Conservation (phyloP, 306 rosid genomes). For the Senna tora region DNA sequence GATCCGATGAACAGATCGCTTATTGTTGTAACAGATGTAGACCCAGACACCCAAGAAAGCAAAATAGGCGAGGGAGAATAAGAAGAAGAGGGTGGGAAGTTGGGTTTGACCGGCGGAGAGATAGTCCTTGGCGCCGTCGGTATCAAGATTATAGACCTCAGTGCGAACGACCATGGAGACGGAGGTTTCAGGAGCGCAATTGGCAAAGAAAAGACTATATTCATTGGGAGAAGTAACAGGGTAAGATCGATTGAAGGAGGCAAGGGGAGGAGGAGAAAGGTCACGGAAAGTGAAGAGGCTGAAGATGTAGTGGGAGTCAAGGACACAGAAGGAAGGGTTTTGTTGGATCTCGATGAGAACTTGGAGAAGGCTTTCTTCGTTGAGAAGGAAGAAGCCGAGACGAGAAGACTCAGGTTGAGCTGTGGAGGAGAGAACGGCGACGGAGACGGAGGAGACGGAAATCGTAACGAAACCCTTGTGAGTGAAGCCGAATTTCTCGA, state of each 20-base stretch:
- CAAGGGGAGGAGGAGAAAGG: constrained; percentile 77
- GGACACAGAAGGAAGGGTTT: constrained; percentile 72
- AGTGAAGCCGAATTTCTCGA: constrained; percentile 92
- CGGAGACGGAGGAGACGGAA: constrained; percentile 58
- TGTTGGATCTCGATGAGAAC: constrained; percentile 84
- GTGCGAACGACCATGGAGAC: constrained; percentile 78
- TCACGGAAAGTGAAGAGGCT: constrained; percentile 61
- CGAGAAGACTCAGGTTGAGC: constrained; percentile 47
- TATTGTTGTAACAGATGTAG: constrained; percentile 47
- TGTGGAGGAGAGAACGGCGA: constrained; percentile 35
- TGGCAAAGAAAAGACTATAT: constrained; percentile 78
- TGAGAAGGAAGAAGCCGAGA: constrained; percentile 86
- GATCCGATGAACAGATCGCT: constrained; percentile 73
- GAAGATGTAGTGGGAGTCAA: constrained; percentile 58
- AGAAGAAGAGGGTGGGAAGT: constrained; percentile 63
- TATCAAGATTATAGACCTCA: constrained; percentile 67
- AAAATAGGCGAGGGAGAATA: constrained; percentile 59
- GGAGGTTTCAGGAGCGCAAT: constrained; percentile 66
- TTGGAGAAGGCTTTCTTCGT: constrained; percentile 79
- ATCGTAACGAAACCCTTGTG: constrained; percentile 68
- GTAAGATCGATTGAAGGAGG: constrained; percentile 53
- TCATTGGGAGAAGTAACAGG: constrained; percentile 70
- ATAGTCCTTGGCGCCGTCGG: constrained; percentile 55
- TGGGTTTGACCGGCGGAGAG: constrained; percentile 88
- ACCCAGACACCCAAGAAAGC: constrained; percentile 67